phyloP scores from a whole-genome alignment of 768 basidiomycete species.

The Cubamyces lactineus region DNA sequence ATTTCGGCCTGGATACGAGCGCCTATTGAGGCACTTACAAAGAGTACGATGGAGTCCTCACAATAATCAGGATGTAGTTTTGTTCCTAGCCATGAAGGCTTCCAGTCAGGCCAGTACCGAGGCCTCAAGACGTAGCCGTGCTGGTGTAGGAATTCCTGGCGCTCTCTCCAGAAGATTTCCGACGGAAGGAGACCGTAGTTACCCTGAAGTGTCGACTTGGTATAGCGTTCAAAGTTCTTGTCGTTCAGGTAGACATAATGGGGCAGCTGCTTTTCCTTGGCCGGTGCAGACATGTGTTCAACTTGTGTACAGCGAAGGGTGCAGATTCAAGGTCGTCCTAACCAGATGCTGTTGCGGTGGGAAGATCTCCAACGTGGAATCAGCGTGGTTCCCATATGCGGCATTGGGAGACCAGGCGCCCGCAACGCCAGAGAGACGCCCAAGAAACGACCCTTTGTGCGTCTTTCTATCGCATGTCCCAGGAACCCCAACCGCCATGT shows the following conservation, averaged over 20 bases:
- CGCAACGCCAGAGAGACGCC: neutral
- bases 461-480: too few species aligned
- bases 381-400: neutral
- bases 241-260: neutral
- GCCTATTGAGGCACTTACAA: neutral
- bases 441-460: neutral
- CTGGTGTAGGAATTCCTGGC: slow-evolving; percentile 7
- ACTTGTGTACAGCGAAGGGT: neutral
- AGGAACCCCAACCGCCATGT: too few species aligned
- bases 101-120: slow-evolving; percentile 24
- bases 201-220: slow-evolving; percentile 1
- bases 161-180: slow-evolving; percentile 23
- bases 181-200: slow-evolving; percentile 1
- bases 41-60: slow-evolving; percentile 21
- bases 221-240: slow-evolving; percentile 2
- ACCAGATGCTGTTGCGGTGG: neutral
- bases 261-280: neutral
- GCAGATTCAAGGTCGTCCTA: neutral
- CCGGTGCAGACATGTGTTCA: neutral
- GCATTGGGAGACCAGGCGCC: neutral
- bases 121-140: slow-evolving; percentile 20
- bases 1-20: neutral
- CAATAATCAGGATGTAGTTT: slow-evolving; percentile 8
- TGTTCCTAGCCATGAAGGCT: slow-evolving; percentile 28
- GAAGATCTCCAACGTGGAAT: neutral